Percentiles rank a stretch among this genome's conserved stretches.
These are phyloP conservation scores for Gossypium thurberi DNA, from an alignment of 345 rosid genomes.

Conservation along the genomic window DNA sequence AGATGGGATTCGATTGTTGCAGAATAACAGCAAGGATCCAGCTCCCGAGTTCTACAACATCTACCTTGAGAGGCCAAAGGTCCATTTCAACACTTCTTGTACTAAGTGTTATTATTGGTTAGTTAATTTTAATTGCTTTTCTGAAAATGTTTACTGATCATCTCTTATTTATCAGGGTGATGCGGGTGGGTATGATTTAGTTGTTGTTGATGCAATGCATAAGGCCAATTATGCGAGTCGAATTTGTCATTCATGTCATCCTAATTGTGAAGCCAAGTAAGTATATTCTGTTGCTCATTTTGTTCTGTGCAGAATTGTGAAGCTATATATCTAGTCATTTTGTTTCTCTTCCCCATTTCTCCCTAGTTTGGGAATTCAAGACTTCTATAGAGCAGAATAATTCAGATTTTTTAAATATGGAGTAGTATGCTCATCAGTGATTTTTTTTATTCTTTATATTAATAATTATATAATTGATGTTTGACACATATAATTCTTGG, in stretches of 20 bases:
- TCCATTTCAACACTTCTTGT: slow-evolving; percentile 15
- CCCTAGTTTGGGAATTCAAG: background rate
- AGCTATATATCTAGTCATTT: background rate
- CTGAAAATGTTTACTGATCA: slow-evolving; percentile 22
- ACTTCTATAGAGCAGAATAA: background rate
- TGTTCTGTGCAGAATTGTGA: background rate
- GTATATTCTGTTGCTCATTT: slow-evolving; percentile 17
- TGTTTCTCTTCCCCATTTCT: background rate
- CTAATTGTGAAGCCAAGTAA: slow-evolving; percentile 99
- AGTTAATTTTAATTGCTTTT: slow-evolving; percentile 7
- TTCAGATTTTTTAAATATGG: background rate
- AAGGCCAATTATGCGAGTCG: slow-evolving; percentile 99
- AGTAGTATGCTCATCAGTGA: background rate
- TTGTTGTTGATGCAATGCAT: slow-evolving; percentile 99
- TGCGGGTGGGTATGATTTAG: slow-evolving; percentile 99
- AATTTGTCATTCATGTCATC: slow-evolving; percentile 99
- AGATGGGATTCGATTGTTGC: slow-evolving; percentile 95
- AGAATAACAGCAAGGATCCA: slow-evolving; percentile 87
- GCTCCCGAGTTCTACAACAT: slow-evolving; percentile 99
- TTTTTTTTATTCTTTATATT: background rate
- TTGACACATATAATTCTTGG: background rate
- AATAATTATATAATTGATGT: background rate
- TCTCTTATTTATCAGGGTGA: slow-evolving; percentile 65
- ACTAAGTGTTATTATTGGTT: slow-evolving; percentile 10
- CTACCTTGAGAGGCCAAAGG: slow-evolving; percentile 99